Evolutionary conservation across 257 asterid species (phyloP).

Genomic region (Avicennia marina): DNA sequence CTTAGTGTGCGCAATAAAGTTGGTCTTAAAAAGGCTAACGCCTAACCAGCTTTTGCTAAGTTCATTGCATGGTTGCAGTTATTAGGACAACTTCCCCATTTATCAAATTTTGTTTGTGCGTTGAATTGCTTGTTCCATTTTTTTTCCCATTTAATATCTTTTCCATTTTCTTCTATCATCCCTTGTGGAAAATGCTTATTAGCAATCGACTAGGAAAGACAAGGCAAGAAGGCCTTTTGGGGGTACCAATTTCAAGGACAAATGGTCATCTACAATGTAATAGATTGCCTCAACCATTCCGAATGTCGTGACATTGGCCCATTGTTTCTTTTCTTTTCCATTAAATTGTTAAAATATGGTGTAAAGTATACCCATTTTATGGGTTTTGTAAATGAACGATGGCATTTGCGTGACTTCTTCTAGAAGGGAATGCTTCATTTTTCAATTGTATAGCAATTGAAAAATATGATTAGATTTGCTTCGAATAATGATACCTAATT

Average conservation of each 20-base stretch:
- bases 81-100: conserved; percentile 21
- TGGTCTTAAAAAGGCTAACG: background rate
- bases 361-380: too few species aligned
- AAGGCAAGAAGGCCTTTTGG: conserved; percentile 17
- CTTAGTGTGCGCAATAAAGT: too few species aligned
- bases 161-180: background rate
- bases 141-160: conserved; percentile 18
- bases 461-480: too few species aligned
- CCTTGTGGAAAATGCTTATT: too few species aligned
- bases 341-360: background rate
- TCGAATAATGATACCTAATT: too few species aligned
- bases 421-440: too few species aligned
- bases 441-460: too few species aligned
- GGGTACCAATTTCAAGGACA: conserved; percentile 19
- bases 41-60: conserved; percentile 14
- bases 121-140: conserved; percentile 13
- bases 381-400: too few species aligned
- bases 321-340: background rate
- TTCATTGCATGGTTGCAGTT: conserved; percentile 16
- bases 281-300: conserved; percentile 11
- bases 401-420: too few species aligned
- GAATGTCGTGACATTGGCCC: conserved; percentile 21
- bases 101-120: conserved; percentile 21
- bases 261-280: conserved; percentile 10
- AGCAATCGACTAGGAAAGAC: conserved; percentile 33